These are phyloP conservation scores for Aurifilum marmelostoma DNA, from an alignment of 2,329 filamentous ascomycete species.

Conservation along the genomic window DNA sequence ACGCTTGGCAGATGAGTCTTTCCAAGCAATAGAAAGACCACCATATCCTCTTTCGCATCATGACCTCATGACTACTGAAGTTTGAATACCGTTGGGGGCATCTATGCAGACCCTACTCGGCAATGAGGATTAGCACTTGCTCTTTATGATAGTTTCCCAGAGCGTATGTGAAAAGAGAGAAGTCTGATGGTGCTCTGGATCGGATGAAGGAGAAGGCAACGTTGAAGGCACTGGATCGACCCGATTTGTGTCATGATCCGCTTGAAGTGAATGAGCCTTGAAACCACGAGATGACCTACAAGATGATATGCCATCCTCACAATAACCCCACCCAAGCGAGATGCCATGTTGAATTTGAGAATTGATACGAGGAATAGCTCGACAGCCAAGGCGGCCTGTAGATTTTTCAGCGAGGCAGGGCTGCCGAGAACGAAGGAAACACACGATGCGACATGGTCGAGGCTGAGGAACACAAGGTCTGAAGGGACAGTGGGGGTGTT, in stretches of 20 bases:
- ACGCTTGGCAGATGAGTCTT: constrained; percentile 57
- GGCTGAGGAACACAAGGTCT: constrained; percentile 48
- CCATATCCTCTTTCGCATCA: constrained; percentile 56
- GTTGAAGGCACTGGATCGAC: background rate
- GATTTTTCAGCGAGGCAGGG: constrained; percentile 49
- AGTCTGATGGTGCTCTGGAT: background rate
- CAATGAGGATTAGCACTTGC: background rate
- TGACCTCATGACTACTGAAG: constrained; percentile 50
- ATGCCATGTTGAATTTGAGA: constrained; percentile 60
- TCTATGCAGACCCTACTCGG: constrained; percentile 52
- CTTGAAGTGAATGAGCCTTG: background rate
- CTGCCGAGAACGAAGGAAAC: constrained; percentile 50
- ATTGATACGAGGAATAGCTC: constrained; percentile 60
- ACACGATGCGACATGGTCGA: constrained; percentile 54
- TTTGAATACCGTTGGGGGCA: constrained; percentile 57
- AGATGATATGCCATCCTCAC: constrained; percentile 60
- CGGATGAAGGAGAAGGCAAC: background rate
- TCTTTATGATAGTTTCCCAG: background rate
- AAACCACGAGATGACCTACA: background rate
- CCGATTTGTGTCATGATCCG: background rate
- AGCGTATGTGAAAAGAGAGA: background rate
- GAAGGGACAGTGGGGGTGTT: constrained; percentile 42
- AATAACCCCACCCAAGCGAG: constrained; percentile 57
- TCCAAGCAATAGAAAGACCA: constrained; percentile 62
- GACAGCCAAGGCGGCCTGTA: constrained; percentile 56